These are phyloP conservation scores for Verticillium tricorpus DNA, from an alignment of 2,329 filamentous ascomycete species.

Conservation along the genomic window DNA sequence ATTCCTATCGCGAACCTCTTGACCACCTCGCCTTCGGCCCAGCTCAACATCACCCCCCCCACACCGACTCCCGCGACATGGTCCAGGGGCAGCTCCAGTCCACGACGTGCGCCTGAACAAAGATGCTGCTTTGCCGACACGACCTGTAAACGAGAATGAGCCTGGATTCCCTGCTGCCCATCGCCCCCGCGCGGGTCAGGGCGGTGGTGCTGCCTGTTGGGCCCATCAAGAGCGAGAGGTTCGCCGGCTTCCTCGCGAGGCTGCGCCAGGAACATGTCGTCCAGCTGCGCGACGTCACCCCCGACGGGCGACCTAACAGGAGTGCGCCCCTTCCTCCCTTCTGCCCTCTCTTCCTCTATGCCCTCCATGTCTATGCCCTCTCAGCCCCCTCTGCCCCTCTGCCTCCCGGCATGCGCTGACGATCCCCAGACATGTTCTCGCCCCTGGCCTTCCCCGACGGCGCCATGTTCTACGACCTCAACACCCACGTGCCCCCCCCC, in stretches of 20 bases:
- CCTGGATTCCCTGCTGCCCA: constrained; percentile 83
- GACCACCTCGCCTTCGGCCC: background rate
- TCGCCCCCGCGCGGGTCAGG: constrained; percentile 86
- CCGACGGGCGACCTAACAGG: constrained; percentile 78
- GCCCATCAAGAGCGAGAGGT: constrained; percentile 76
- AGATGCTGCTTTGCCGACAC: constrained; percentile 16
- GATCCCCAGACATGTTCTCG: constrained; percentile 77
- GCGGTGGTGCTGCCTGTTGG: constrained; percentile 84
- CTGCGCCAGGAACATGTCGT: constrained; percentile 77
- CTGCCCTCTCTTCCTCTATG: too few relatives aligned
- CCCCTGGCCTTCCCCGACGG: constrained; percentile 83
- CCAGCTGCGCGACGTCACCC: constrained; percentile 78
- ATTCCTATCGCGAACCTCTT: background rate
- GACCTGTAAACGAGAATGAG: constrained; percentile 62
- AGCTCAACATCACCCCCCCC: too few relatives aligned
- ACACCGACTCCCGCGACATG: constrained; percentile 3
- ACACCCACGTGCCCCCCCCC: constrained; percentile 72
- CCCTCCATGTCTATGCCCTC: constrained; percentile 1
- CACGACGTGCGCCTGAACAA: constrained; percentile 2
- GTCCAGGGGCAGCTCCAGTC: background rate
- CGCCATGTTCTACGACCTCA: constrained; percentile 82
- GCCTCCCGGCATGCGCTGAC: too few relatives aligned
- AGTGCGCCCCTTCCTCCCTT: constrained; percentile 50
- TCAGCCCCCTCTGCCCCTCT: constrained; percentile 2
- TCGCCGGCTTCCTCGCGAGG: constrained; percentile 71